Evolutionary conservation across 805 yeast genomes (phyloP).

Genomic region (Kodamaea kaohsiungensis): DNA sequence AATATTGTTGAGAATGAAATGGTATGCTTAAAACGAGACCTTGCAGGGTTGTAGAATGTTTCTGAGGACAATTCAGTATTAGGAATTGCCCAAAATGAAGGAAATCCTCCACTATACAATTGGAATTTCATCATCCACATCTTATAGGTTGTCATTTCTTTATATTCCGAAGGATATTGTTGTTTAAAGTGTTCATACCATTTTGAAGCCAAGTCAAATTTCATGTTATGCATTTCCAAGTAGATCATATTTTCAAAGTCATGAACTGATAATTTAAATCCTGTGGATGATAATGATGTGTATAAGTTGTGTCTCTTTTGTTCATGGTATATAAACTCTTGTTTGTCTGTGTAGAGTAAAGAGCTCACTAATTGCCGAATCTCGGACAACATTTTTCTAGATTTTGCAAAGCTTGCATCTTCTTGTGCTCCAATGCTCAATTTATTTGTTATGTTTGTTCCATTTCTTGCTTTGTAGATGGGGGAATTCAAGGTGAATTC

Average conservation of each 20-base stretch:
- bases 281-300: slow-evolving; percentile 13
- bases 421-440: slow-evolving; percentile 1
- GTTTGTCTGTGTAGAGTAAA: slow-evolving; percentile 19
- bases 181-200: slow-evolving; percentile 39
- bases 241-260: slow-evolving; percentile 42
- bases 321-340: slow-evolving; percentile 21
- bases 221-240: slow-evolving; percentile 36
- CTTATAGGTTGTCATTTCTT: slow-evolving; percentile 26
- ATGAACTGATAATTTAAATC: slow-evolving; percentile 17
- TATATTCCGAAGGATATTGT: slow-evolving; percentile 18
- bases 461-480: slow-evolving; percentile 6
- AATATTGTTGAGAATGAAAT: slow-evolving; percentile 23
- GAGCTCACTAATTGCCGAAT: slow-evolving; percentile 28
- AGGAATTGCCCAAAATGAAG: slow-evolving; percentile 31
- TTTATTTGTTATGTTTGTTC: slow-evolving; percentile 7
- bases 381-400: slow-evolving; percentile 15
- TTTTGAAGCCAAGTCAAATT: slow-evolving; percentile 39
- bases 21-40: slow-evolving; percentile 19
- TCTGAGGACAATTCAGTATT: slow-evolving; percentile 18
- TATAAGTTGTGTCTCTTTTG: slow-evolving; percentile 18
- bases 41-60: slow-evolving; percentile 19
- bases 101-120: slow-evolving; percentile 33
- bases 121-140: slow-evolving; percentile 40
- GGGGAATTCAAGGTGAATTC: slow-evolving; percentile 11
- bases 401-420: slow-evolving; percentile 11